Evolutionary conservation across 805 yeast species (phyloP).

Genomic region (Suhomyces sp.): DNA sequence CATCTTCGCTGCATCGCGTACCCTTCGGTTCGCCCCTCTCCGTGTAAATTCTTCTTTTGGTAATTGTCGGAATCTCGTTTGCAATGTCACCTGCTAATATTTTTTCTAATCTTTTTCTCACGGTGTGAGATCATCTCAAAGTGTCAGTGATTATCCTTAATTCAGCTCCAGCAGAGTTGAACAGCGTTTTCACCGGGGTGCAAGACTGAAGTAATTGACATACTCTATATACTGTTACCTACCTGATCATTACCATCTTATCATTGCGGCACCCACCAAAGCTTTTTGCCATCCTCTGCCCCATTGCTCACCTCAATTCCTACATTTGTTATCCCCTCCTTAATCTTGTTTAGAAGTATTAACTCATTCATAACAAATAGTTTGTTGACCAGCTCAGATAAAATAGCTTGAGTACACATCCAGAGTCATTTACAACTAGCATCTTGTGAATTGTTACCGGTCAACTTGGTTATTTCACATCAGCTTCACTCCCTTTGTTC

Average conservation of each 20-base stretch:
- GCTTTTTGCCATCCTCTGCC: neutral
- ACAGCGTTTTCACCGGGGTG: neutral
- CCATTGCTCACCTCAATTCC: neutral
- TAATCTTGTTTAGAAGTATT: neutral
- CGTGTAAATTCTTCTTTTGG: neutral
- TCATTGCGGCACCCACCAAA: neutral
- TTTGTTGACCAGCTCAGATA: neutral
- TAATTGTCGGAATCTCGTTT: neutral
- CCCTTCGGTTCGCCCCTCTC: neutral
- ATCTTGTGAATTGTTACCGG: neutral
- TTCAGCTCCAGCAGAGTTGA: neutral
- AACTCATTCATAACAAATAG: neutral
- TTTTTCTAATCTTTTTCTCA: neutral
- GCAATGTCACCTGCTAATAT: neutral
- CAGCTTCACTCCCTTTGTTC: neutral
- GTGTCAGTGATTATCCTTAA: constrained; percentile 1
- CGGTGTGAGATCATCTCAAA: constrained; percentile 6
- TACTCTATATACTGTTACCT: neutral
- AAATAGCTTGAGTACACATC: neutral
- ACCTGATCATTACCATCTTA: neutral
- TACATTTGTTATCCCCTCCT: neutral
- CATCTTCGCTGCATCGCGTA: neutral
- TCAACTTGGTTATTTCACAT: neutral
- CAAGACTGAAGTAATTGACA: neutral
- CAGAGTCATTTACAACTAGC: neutral